phyloP scores from a whole-genome alignment of 345 rosid genomes.

The Abelmoschus esculentus region DNA sequence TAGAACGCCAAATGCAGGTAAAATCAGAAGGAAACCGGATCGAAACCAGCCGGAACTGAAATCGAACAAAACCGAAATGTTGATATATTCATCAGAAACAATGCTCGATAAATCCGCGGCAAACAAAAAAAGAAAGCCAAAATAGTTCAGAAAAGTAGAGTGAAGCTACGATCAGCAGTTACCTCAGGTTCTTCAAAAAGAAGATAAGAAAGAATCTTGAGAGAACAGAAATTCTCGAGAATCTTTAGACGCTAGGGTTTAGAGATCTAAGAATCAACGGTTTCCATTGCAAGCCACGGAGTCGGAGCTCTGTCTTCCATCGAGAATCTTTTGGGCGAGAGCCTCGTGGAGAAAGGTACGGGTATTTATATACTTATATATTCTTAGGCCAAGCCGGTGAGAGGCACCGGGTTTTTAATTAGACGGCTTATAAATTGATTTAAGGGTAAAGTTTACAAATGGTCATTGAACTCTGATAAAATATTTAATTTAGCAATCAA shows the following conservation, averaged over 20 bases:
- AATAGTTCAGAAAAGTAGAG: not conserved
- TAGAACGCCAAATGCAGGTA: slow-evolving; percentile 25
- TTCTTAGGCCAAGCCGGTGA: not conserved
- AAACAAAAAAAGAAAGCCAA: not conserved
- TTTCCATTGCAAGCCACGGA: slow-evolving; percentile 17
- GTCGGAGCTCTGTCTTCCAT: not conserved
- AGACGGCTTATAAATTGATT: not conserved
- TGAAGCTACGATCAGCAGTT: slow-evolving; percentile 22
- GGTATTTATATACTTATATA: not conserved
- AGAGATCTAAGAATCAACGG: slow-evolving; percentile 43
- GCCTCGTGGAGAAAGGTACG: not conserved
- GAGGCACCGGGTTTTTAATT: not conserved
- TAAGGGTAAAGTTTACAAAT: too few species aligned
- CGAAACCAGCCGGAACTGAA: slow-evolving; percentile 4
- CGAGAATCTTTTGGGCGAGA: not conserved
- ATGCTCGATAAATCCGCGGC: slow-evolving; percentile 8
- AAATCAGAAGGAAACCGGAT: slow-evolving; percentile 12
- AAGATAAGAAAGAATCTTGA: slow-evolving; percentile 18
- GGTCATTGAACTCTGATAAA: too few species aligned
- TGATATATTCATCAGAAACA: not conserved
- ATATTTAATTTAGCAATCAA: too few species aligned
- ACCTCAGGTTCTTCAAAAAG: slow-evolving; percentile 8
- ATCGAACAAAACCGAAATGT: not conserved
- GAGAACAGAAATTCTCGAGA: not conserved
- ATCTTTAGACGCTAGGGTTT: slow-evolving; percentile 11